A percentile compares a stretch with the other conserved stretches of the same genome.
These are phyloP conservation scores for Bocquillonia castaneifolia DNA, from an alignment of 441 rosid species.

Conservation along the genomic window DNA sequence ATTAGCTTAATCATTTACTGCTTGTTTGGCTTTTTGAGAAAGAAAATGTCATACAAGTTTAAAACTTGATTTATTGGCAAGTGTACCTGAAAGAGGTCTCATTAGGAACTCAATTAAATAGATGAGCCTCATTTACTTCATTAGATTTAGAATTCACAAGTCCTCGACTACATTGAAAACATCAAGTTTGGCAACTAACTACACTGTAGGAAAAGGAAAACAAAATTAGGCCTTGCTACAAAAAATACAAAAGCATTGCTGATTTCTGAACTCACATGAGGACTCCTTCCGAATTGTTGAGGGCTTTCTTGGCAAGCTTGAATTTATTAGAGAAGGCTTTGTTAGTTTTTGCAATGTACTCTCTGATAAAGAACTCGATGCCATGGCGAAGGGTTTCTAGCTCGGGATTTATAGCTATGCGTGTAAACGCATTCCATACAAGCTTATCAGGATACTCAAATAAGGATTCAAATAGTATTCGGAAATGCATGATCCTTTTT, in stretches of 20 bases:
- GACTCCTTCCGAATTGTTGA: constrained; percentile 53
- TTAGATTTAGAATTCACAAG: too few species aligned
- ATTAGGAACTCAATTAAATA: too few species aligned
- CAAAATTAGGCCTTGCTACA: constrained; percentile 12
- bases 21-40: too few species aligned
- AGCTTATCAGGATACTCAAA: constrained; percentile 56
- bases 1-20: too few species aligned
- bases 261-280: constrained; percentile 41
- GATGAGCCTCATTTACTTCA: too few species aligned
- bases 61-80: too few species aligned
- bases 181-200: not conserved
- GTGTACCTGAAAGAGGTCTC: too few species aligned
- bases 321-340: constrained; percentile 39
- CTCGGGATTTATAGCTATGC: constrained; percentile 58
- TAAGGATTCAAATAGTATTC: constrained; percentile 70
- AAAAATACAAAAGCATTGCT: not conserved
- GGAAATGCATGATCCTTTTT: constrained; percentile 67
- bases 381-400: constrained; percentile 64
- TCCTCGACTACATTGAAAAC: not conserved
- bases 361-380: constrained; percentile 63
- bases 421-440: constrained; percentile 70
- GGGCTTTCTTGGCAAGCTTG: constrained; percentile 73
- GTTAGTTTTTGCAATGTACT: constrained; percentile 52
- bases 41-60: too few species aligned
- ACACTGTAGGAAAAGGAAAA: not conserved